Evolutionary conservation across 1,284 basidiomycete species (phyloP).

Genomic region (Heterobasidion annosum): DNA sequence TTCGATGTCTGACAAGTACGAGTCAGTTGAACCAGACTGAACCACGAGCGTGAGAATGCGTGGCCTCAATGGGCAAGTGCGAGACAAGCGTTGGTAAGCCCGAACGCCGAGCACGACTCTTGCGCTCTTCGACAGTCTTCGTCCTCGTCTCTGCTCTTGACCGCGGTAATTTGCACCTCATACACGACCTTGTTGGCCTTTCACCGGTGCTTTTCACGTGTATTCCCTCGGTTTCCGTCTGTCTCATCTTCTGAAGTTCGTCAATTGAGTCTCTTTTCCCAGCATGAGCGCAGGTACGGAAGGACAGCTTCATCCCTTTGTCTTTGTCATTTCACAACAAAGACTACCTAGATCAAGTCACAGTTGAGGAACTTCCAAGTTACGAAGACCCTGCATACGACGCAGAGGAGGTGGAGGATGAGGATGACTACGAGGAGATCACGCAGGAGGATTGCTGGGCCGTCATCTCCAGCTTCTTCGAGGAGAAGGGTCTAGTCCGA

Average conservation of each 20-base stretch:
- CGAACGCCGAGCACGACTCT: background rate
- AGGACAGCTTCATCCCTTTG: slow-evolving; percentile 5
- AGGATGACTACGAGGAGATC: slow-evolving; percentile 67
- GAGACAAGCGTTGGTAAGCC: background rate
- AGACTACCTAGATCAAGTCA: slow-evolving; percentile 12
- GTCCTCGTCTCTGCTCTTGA: background rate
- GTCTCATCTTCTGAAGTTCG: background rate
- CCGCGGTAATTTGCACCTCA: background rate
- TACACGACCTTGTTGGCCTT: background rate
- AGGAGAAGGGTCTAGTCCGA: slow-evolving; percentile 94
- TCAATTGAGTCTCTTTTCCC: background rate
- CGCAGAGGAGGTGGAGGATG: slow-evolving; percentile 50
- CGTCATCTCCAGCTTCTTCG: slow-evolving; percentile 94
- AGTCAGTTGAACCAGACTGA: too few relatives aligned
- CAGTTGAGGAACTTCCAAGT: slow-evolving; percentile 39
- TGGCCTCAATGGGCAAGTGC: background rate
- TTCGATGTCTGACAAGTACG: background rate
- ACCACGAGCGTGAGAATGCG: background rate
- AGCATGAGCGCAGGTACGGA: slow-evolving; percentile 9
- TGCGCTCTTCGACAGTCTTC: background rate
- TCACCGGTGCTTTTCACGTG: background rate
- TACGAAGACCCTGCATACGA: slow-evolving; percentile 52
- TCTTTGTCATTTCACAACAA: slow-evolving; percentile 5
- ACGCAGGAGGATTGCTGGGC: slow-evolving; percentile 95
- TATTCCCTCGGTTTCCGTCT: background rate